These are phyloP conservation scores for Backusella westeae DNA, from an alignment of 192 early-diverging fungal species.

Conservation along the genomic window DNA sequence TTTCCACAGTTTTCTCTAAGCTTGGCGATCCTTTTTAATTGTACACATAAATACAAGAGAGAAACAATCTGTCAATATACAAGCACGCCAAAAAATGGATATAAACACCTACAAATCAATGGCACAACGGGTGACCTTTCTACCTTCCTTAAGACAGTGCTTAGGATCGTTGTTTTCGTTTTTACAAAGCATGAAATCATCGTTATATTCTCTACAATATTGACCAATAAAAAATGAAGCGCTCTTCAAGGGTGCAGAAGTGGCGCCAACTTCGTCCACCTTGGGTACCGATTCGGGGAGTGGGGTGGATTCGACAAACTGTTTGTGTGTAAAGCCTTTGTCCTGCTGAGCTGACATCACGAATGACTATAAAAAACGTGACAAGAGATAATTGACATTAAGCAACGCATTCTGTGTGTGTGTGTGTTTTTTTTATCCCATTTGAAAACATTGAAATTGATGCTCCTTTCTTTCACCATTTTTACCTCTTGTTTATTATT, in stretches of 20 bases:
- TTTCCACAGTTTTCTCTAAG: constrained; percentile 86
- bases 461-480: not conserved
- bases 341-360: constrained; percentile 28
- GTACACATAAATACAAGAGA: not conserved
- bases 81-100: not conserved
- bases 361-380: constrained; percentile 1
- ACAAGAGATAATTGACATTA: not conserved
- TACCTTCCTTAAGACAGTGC: constrained; percentile 91
- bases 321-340: constrained; percentile 32
- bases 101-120: constrained; percentile 68
- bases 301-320: constrained; percentile 81
- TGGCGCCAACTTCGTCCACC: constrained; percentile 87
- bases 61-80: not conserved
- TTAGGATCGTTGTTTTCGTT: constrained; percentile 84
- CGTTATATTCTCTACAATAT: constrained; percentile 89
- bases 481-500: constrained; percentile 6
- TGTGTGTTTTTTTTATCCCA: not conserved
- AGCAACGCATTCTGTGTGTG: not conserved
- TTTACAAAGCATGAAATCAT: constrained; percentile 98
- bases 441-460: not conserved
- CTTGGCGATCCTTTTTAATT: constrained; percentile 66
- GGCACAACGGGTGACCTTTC: constrained; percentile 94
- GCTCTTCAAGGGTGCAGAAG: constrained; percentile 90
- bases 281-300: constrained; percentile 64
- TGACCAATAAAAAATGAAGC: constrained; percentile 89